A percentile compares a stretch with the other conserved stretches of the same genome.
phyloP scores from a whole-genome alignment of 176 grass and related monocot genomes.

The Triticum dicoccoides region DNA sequence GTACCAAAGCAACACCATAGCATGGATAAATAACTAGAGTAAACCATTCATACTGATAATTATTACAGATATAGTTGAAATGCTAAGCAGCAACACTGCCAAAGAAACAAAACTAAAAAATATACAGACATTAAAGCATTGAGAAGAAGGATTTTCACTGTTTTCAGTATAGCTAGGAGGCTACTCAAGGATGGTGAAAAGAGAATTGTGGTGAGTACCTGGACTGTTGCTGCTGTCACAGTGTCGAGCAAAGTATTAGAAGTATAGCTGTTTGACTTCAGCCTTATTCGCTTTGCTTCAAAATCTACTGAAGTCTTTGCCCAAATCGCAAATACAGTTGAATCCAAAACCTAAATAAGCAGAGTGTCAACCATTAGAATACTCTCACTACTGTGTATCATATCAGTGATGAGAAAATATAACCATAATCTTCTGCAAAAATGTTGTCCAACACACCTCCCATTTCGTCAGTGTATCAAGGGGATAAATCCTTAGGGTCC shows the following conservation, averaged over 20 bases:
- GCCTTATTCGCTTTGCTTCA: conserved; percentile 79
- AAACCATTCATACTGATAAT: neutral
- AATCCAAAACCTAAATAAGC: conserved; percentile 71
- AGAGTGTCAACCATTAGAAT: conserved; percentile 22
- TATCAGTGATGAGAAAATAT: neutral
- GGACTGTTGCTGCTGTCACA: conserved; percentile 86
- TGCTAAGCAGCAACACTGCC: neutral
- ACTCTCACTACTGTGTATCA: neutral
- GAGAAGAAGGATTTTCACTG: neutral
- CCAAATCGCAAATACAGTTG: conserved; percentile 88
- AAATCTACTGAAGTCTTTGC: conserved; percentile 83
- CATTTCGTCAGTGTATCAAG: conserved; percentile 87
- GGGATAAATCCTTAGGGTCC: conserved; percentile 77
- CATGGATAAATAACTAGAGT: conserved; percentile 1
- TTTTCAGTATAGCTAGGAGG: neutral
- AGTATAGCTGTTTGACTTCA: conserved; percentile 91
- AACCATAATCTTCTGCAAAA: neutral
- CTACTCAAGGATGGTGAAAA: neutral
- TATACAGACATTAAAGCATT: neutral
- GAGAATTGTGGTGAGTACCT: conserved; percentile 44
- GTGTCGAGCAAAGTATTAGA: conserved; percentile 86
- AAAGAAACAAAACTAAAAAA: neutral
- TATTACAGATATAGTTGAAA: conserved; percentile 4
- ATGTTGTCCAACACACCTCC: conserved; percentile 52
- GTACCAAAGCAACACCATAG: neutral